Base-by-base conservation (phyloP, 805 yeast species). In the Nakazawaea anatomiae region DNA sequence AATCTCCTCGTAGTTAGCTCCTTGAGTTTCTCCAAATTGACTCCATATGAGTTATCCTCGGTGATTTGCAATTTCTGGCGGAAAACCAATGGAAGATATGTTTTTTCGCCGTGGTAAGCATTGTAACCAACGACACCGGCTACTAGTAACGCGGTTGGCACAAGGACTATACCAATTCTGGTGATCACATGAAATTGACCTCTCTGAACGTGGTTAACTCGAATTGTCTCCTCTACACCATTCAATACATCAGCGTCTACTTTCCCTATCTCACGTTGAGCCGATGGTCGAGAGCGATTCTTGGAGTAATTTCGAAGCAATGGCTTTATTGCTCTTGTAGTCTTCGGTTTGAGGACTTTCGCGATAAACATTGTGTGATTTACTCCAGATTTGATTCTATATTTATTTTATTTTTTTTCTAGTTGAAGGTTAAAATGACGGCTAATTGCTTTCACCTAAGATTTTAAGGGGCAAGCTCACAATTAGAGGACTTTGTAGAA, bases 31-130 rank as follows among this genome's bases (percentile, higher is more conserved):
- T 65, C 68, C 25, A 66, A 36, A 47, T 67, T 66, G 12, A 67
- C 51, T 12, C 61, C 46, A 63, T 57, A 11, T 60, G 65, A 6
- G 54, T 52, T 18, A 62, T 65, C 38, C 60, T 52, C 12, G 54
- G 58, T 42, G 63, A 50, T 4, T 64, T 64, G 29, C 4, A 66
- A 44, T 7, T 60, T 55, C 12, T 61, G 62, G 11, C 61, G 56
- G 45, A 64, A 56, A 52, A 60, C 55, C 10, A 68, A 41, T 4
- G 73, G 73, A 39, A 69, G 53, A 45, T 66, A 67, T 0, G 64
- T 66, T 10, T 67, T 64, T 40, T 60, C 56, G 8, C 58, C 64
- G 14, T 64, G 53, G 28, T 46, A 50, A 0, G 67, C 61, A 50
- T 65, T 66, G 53, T 61, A 66, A 9, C 53, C 57, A 4, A 65